Conservation (phyloP, 2,329 filamentous ascomycete species). For the Penicillium sp. region DNA sequence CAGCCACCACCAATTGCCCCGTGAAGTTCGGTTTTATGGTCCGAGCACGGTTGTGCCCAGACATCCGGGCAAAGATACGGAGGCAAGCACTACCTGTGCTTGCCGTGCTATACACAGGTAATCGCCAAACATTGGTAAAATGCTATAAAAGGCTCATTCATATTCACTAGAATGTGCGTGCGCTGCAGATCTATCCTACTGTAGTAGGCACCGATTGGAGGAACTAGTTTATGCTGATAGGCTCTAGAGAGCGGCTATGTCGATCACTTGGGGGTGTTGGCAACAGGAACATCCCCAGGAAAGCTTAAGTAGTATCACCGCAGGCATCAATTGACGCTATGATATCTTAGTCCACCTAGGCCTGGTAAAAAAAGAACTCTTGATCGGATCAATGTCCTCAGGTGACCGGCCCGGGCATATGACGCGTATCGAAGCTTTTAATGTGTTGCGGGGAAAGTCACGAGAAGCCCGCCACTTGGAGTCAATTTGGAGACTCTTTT, state of each 20-base stretch:
- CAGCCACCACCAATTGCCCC: neutral
- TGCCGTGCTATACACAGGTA: too few species aligned
- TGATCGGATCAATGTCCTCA: neutral
- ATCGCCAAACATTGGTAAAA: too few species aligned
- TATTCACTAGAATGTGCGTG: too few species aligned
- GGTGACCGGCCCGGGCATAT: neutral
- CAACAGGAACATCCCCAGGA: neutral
- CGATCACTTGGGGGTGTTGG: neutral
- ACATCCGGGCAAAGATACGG: too few species aligned
- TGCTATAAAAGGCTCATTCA: too few species aligned
- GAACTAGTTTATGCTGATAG: neutral
- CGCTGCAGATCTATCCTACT: neutral
- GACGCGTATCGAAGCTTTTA: neutral
- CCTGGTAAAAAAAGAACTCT: too few species aligned
- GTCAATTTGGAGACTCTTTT: neutral
- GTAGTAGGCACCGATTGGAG: neutral
- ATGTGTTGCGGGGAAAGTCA: neutral
- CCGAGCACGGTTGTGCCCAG: neutral
- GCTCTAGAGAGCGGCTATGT: neutral
- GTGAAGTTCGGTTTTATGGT: neutral
- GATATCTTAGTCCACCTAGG: too few species aligned
- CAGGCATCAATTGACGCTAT: neutral
- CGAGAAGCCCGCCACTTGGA: neutral
- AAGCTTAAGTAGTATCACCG: neutral
- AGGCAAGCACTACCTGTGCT: too few species aligned